phyloP scores from a whole-genome alignment of 345 rosid species.

The Aquilaria yunnanensis region DNA sequence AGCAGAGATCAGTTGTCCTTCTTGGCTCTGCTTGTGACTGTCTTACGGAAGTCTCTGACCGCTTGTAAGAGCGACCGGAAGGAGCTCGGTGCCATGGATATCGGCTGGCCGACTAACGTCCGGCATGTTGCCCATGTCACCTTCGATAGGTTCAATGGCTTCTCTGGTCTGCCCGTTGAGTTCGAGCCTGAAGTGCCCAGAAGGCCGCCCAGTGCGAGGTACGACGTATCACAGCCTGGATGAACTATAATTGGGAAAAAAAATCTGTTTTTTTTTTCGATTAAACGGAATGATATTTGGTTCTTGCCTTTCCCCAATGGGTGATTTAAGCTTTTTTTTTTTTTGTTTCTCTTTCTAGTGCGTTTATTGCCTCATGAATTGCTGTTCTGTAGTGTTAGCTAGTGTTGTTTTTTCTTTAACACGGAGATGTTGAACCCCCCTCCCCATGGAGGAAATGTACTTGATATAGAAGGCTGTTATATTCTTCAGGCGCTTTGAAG shows the following conservation, averaged over 20 bases:
- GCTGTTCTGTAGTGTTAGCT: no score
- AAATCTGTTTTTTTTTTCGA: no score
- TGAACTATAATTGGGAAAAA: not conserved
- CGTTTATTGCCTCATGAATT: not conserved
- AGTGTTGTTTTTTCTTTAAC: no score
- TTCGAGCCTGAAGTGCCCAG: slow-evolving; percentile 82
- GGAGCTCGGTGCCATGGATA: slow-evolving; percentile 71
- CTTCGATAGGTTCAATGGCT: slow-evolving; percentile 91
- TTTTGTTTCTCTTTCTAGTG: not conserved
- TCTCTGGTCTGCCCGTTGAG: slow-evolving; percentile 87
- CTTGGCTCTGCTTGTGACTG: slow-evolving; percentile 55
- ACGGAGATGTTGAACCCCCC: no score
- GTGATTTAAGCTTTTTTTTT: not conserved
- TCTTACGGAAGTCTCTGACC: slow-evolving; percentile 68
- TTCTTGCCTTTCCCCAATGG: not conserved
- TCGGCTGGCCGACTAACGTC: slow-evolving; percentile 75
- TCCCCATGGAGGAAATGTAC: no score
- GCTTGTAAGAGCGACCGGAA: slow-evolving; percentile 55
- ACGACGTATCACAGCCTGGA: slow-evolving; percentile 12
- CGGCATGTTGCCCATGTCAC: slow-evolving; percentile 92
- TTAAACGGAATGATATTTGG: not conserved
- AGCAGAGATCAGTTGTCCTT: slow-evolving; percentile 65
- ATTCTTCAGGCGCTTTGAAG: no score
- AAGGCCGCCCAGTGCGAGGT: slow-evolving; percentile 93
- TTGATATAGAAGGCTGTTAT: no score